phyloP scores from a whole-genome alignment of 1,284 basidiomycete species.

The Apiotrichum akiyoshidainum region DNA sequence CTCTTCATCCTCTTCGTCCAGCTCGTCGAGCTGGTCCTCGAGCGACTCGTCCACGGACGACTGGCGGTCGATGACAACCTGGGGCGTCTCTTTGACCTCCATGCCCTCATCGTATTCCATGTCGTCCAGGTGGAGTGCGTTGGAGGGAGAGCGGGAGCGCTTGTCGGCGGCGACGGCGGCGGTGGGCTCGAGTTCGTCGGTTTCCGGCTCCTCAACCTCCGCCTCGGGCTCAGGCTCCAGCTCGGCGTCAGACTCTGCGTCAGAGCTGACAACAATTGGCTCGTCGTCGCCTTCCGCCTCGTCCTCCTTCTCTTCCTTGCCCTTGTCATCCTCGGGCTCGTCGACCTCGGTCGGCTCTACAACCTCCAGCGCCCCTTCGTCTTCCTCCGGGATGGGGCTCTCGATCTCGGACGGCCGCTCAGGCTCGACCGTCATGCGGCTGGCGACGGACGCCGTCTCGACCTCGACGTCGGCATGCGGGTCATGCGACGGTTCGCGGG shows the following conservation, averaged over 20 bases:
- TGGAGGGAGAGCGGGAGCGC: too few species aligned
- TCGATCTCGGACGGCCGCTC: neutral
- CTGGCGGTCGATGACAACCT: conserved; percentile 11
- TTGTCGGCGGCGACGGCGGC: too few species aligned
- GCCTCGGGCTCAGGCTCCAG: conserved; percentile 13
- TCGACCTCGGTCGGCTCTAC: neutral
- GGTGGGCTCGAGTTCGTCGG: neutral
- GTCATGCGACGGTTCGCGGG: neutral
- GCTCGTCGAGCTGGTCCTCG: conserved; percentile 1
- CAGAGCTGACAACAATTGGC: neutral
- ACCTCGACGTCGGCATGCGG: neutral
- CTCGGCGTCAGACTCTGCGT: conserved; percentile 18
- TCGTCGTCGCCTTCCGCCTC: conserved; percentile 3
- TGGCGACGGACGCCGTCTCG: neutral
- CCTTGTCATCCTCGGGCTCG: neutral
- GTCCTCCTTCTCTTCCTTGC: neutral
- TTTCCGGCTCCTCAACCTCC: conserved; percentile 2
- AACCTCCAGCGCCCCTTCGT: neutral
- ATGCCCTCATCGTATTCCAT: neutral
- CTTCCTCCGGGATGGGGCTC: neutral
- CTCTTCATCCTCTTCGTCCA: neutral
- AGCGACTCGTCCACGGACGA: conserved; percentile 1
- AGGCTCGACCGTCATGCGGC: neutral
- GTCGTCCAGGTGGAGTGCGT: too few species aligned
- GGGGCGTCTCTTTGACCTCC: neutral